Base-by-base conservation (phyloP, 2,329 filamentous ascomycete genomes). In the Ophiostoma ips region DNA sequence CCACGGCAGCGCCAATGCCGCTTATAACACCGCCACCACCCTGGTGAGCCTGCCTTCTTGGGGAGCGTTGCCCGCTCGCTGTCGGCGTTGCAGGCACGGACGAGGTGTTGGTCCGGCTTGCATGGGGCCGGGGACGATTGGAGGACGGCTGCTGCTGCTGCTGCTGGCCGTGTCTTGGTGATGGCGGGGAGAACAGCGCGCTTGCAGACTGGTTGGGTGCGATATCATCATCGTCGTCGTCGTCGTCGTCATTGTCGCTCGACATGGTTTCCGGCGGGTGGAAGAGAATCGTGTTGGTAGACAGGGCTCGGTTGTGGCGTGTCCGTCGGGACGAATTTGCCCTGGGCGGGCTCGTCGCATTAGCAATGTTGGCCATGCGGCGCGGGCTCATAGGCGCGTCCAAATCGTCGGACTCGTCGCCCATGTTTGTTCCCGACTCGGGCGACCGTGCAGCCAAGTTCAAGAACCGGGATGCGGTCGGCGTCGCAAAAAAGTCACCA, bases 281-380 rank as follows among this genome's bases (percentile, higher is more conserved):
- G 66, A 84, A 94, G 1, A 95, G 70, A 49, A 94, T 88, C 0
- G 89, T 95, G 57, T 82, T 87, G 18, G 80, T 84, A 0, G 89
- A 95, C 4, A 83, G 63, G 12, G 87, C 88, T 35, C 88, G 82
- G 50, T 68, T 75, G 59, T 95, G 88, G 5, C 70, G 59, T 1
- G 64, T 67, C 41, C 68, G 51, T 7, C 52, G 51, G 6, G 51
- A 40, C 11, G 49, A 9, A 15, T 28, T 44, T 1, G 30, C 36
- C 31, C 49, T 53, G 1, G 55, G 52, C 3, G 51, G 48, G 7
- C 48, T 46, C 3, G 38, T 41, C 11, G 49, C 46, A 9, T 21
- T 24, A 3, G 51, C 38, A 34, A 47, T 50, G 30, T 44, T 45
- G 30, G 16, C 37, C 15, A 50, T 36, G 37, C 37, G 38, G 28